Evolutionary conservation across 2,329 filamentous ascomycete species (phyloP).

Genomic region (Ilyonectria sp.): DNA sequence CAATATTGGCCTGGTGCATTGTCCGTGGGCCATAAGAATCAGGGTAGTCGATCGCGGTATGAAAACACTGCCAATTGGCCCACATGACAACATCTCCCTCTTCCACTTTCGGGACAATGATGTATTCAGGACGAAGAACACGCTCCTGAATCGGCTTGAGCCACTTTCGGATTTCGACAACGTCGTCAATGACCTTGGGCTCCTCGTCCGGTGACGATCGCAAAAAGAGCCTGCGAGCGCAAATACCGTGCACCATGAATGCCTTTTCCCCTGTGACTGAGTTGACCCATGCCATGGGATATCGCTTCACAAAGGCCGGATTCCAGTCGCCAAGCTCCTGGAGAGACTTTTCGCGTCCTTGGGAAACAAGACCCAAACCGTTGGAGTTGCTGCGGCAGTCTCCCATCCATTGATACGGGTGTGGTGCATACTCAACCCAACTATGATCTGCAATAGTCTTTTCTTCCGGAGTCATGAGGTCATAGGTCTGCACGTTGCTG

Average conservation of each 20-base stretch:
- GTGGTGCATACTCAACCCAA: background rate
- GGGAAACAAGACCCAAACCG: background rate
- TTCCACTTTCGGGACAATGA: background rate
- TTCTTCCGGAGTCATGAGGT: background rate
- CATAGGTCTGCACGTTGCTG: background rate
- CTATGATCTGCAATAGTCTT: background rate
- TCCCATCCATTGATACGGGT: background rate
- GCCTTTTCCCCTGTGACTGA: background rate
- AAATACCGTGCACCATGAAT: background rate
- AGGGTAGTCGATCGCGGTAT: background rate
- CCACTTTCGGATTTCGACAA: background rate
- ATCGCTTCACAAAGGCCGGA: background rate
- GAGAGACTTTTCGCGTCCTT: background rate
- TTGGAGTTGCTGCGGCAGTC: background rate
- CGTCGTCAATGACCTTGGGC: background rate
- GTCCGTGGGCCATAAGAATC: background rate
- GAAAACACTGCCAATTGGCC: background rate
- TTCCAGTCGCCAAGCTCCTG: background rate
- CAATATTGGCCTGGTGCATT: background rate
- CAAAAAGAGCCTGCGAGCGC: background rate
- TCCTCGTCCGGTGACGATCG: background rate
- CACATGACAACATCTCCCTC: background rate
- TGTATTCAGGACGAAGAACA: background rate
- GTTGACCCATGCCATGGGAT: background rate
- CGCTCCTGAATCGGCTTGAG: background rate